Percentiles rank a stretch among this genome's conserved stretches.
Conservation (phyloP, 768 basidiomycete species). For the Paxillus ammoniavirescens region DNA sequence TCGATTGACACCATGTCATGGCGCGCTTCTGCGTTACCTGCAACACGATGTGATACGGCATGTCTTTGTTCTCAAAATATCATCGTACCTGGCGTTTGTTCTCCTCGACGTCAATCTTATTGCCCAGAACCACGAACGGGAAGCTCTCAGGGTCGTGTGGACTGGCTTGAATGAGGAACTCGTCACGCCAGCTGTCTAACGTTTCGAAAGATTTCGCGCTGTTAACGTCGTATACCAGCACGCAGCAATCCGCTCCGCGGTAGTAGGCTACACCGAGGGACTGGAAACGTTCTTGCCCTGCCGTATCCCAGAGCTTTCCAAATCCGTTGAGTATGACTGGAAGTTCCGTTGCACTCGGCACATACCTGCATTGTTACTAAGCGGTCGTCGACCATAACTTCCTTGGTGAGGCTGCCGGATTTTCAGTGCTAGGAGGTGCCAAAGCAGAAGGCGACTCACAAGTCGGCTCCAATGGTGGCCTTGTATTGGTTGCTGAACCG, state of each 20-base stretch:
- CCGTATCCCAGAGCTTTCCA: constrained; percentile 97
- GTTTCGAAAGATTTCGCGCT: constrained; percentile 98
- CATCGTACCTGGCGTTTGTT: constrained; percentile 86
- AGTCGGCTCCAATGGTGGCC: constrained; percentile 97
- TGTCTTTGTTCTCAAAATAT: background rate
- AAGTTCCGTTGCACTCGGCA: background rate
- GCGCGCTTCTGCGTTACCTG: constrained; percentile 99
- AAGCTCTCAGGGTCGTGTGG: constrained; percentile 99
- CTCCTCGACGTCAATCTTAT: constrained; percentile 99
- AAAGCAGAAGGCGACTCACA: constrained; percentile 52
- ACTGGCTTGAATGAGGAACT: constrained; percentile 98
- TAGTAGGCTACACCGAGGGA: constrained; percentile 99
- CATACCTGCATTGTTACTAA: constrained; percentile 97
- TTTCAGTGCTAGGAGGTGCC: constrained; percentile 5
- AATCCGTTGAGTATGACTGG: constrained; percentile 7
- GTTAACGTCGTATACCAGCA: constrained; percentile 98
- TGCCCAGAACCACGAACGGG: constrained; percentile 98
- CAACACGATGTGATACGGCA: background rate
- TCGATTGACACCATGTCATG: constrained; percentile 99
- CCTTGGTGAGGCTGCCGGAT: constrained; percentile 80
- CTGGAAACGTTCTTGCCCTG: constrained; percentile 99
- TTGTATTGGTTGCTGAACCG: constrained; percentile 99
- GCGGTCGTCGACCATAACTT: constrained; percentile 97
- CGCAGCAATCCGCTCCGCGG: constrained; percentile 98
- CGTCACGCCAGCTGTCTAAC: constrained; percentile 98